Evolutionary conservation across 164 flowering plant species (phyloP), one percentile per base, ranked within the genome.

Genomic region (Magnolia changhungtana): DNA sequence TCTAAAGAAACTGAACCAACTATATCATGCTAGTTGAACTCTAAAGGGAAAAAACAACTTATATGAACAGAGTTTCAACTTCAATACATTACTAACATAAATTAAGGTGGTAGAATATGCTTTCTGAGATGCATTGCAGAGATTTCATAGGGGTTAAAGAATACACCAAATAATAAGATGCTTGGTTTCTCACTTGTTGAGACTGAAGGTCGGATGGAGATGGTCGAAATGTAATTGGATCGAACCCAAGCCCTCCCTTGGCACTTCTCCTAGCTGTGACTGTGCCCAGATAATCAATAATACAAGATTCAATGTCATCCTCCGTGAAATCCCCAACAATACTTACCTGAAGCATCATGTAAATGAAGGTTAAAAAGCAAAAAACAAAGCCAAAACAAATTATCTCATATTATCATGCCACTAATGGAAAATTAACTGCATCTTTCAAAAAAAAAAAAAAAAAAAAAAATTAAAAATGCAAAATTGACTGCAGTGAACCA

Each of bases 291-390:
- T 94, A 96, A 87, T 96, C 98, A 80, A 96, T 88, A 78, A 96
- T 87, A 77, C 98, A 96, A 67, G 96, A 88, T 78, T 94, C 96
- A 52, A 96, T 86, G n/a, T 92, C 98, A 79, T 89, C 94, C 80
- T 93, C 95, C 9, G 96, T 83, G 88, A 96, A 96, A 81, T 96
- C 99, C 69, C 99, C 99, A 23, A 96, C 97, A 78, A 96, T 85
- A 81, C 97, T 93, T 16, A 96, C 97, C 99, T 96, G 82, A 67
- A 80, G 65, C 75, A 72, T 20, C 68, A 66, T 20, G 69, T 5
- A 72, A 27, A 21, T 13, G 10, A 8, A n/a, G 37, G 6, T 13
- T 66, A n/a, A 37, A 50, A 52, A 52, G 16, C 23, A 61, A 73
- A 16, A 64, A 16, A 55, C 51, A 52, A 75, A 71, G 58, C 63